These are phyloP conservation scores for Microbotryomycetes sp. DNA, from an alignment of 1,284 basidiomycete species.

Conservation along the genomic window DNA sequence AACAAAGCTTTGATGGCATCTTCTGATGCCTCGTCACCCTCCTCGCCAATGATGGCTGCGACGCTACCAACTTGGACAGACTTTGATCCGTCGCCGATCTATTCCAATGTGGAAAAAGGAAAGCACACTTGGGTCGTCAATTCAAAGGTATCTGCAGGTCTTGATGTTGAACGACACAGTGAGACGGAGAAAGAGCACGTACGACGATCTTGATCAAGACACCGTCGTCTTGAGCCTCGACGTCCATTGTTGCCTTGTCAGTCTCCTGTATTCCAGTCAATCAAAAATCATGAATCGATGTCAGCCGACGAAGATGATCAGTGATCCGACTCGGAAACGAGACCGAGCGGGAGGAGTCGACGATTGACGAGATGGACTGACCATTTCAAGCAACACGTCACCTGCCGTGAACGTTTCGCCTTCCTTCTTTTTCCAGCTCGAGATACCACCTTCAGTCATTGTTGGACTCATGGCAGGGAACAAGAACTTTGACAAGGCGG, in stretches of 20 bases:
- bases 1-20: constrained; percentile 54
- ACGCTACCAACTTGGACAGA: constrained; percentile 73
- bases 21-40: constrained; percentile 84
- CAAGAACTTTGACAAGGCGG: constrained; percentile 79
- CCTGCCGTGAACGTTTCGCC: constrained; percentile 83
- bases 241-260: constrained; percentile 98
- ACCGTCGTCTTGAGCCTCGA: constrained; percentile 96
- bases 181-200: constrained; percentile 52
- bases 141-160: neutral
- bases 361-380: too few relatives aligned
- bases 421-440: constrained; percentile 94
- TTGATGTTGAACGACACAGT: constrained; percentile 9
- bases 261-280: constrained; percentile 64
- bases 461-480: constrained; percentile 99
- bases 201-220: constrained; percentile 90
- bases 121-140: neutral
- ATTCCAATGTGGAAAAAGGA: constrained; percentile 4
- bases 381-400: constrained; percentile 92
- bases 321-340: neutral
- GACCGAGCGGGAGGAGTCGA: neutral
- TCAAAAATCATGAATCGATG: neutral
- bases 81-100: constrained; percentile 80
- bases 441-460: constrained; percentile 98
- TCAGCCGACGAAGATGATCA: constrained; percentile 12
- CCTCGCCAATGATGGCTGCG: constrained; percentile 86